A percentile compares a stretch with the other conserved stretches of the same genome.
phyloP scores from a whole-genome alignment of 768 basidiomycete genomes.

The Mycena haematopus region DNA sequence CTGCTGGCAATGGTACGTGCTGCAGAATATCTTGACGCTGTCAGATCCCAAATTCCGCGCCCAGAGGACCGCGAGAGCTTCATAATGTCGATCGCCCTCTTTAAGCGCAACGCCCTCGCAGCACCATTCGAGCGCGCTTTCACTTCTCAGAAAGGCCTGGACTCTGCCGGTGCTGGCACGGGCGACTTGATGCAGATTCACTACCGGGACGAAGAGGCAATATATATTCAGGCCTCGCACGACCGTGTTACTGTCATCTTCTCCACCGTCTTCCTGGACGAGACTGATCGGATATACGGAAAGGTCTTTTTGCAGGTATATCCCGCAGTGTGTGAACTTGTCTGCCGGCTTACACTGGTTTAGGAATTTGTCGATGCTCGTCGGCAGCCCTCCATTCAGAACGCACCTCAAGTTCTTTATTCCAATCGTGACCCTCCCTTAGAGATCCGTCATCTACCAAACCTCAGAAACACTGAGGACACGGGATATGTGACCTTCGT shows the following conservation, averaged over 20 bases:
- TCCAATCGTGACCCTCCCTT: conserved; percentile 94
- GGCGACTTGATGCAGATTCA: conserved; percentile 92
- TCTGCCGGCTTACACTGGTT: conserved; percentile 5
- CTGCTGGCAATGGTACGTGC: conserved; percentile 75
- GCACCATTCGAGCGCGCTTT: conserved; percentile 95
- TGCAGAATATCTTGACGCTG: conserved; percentile 5
- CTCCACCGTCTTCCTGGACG: conserved; percentile 95
- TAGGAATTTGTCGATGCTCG: conserved; percentile 99
- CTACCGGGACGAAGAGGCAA: conserved; percentile 96
- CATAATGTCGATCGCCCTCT: conserved; percentile 78
- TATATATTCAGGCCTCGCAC: conserved; percentile 90
- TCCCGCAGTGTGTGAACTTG: not conserved
- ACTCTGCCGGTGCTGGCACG: conserved; percentile 65
- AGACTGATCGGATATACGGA: conserved; percentile 96
- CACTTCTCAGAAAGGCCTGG: conserved; percentile 81
- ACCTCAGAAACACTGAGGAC: conserved; percentile 83
- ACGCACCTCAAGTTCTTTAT: conserved; percentile 96
- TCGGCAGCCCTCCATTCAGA: conserved; percentile 89
- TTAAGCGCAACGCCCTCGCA: conserved; percentile 93
- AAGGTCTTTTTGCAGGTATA: conserved; percentile 96
- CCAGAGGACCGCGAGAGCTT: conserved; percentile 81
- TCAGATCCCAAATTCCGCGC: conserved; percentile 23
- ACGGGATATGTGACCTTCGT: conserved; percentile 98
- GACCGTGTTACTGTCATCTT: conserved; percentile 99
- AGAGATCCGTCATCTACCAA: conserved; percentile 89